Conservation (phyloP, 2,329 filamentous ascomycete species). For the Alternaria tenuissima region DNA sequence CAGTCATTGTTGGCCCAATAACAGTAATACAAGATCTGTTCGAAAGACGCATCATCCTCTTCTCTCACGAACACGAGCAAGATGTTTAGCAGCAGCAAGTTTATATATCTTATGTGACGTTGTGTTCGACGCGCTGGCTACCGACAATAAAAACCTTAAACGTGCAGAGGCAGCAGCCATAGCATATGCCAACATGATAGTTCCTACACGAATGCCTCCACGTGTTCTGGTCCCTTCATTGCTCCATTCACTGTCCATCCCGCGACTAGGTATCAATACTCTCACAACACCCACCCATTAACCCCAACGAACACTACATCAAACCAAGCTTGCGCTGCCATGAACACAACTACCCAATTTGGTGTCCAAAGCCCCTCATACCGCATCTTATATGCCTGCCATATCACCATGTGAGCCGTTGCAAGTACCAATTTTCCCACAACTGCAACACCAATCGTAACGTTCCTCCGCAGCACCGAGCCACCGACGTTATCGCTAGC, state of each 20-base stretch:
- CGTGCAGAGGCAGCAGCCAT: neutral
- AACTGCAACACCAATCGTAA: neutral
- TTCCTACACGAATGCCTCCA: neutral
- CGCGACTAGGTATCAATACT: neutral
- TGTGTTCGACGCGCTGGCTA: neutral
- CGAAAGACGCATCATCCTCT: neutral
- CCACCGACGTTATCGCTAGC: neutral
- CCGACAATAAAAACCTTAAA: neutral
- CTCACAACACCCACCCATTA: neutral
- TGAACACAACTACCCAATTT: neutral
- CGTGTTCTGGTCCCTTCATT: too few species aligned
- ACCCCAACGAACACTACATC: neutral
- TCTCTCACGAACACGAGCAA: neutral
- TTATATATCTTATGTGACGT: neutral
- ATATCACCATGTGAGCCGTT: neutral
- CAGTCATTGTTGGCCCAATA: neutral
- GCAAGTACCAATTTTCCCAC: neutral
- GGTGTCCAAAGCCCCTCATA: neutral
- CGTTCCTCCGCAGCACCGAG: neutral
- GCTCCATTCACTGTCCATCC: neutral
- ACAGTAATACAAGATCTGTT: neutral
- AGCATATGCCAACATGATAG: neutral
- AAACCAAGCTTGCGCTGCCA: neutral
- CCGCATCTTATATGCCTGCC: neutral
- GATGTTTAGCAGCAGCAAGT: neutral